Evolutionary conservation across 208 protist species (phyloP).

Genomic region (Leishmania aethiopica): DNA sequence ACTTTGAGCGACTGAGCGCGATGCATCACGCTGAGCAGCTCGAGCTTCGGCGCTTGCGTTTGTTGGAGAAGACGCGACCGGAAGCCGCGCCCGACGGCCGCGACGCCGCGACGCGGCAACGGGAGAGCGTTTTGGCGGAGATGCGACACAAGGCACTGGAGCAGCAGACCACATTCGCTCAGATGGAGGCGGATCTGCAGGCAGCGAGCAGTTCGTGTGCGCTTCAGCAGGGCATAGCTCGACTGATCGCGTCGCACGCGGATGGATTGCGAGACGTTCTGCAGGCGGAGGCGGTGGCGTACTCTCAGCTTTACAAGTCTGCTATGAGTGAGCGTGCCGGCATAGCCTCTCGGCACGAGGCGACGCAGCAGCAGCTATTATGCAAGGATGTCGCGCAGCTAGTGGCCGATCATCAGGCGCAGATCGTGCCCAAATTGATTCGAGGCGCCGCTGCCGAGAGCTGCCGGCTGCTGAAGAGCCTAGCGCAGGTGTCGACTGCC

Average conservation of each 20-base stretch:
- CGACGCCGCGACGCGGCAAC: constrained; percentile 11
- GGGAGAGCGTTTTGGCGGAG: constrained; percentile 9
- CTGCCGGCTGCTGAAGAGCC: background rate
- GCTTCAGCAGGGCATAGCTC: background rate
- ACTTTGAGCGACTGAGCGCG: constrained; percentile 84
- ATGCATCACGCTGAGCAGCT: constrained; percentile 68
- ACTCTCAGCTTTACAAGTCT: background rate
- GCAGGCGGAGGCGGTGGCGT: background rate
- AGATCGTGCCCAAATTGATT: background rate
- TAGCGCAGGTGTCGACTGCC: background rate
- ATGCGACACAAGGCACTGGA: background rate
- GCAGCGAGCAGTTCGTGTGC: background rate
- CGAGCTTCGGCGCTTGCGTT: constrained; percentile 43
- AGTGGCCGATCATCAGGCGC: constrained; percentile 1
- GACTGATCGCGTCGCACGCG: constrained; percentile 1
- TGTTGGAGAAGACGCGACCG: constrained; percentile 18
- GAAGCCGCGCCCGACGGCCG: constrained; percentile 1
- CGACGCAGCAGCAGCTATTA: constrained; percentile 7
- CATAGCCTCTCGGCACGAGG: background rate
- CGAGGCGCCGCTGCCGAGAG: background rate
- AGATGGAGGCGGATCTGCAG: background rate
- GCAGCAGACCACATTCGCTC: background rate
- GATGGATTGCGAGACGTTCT: background rate
- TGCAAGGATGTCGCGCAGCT: background rate
- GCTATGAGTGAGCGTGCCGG: background rate